Conservation (phyloP, 1,284 basidiomycete species). For the Pseudomicrostroma phylloplanum region DNA sequence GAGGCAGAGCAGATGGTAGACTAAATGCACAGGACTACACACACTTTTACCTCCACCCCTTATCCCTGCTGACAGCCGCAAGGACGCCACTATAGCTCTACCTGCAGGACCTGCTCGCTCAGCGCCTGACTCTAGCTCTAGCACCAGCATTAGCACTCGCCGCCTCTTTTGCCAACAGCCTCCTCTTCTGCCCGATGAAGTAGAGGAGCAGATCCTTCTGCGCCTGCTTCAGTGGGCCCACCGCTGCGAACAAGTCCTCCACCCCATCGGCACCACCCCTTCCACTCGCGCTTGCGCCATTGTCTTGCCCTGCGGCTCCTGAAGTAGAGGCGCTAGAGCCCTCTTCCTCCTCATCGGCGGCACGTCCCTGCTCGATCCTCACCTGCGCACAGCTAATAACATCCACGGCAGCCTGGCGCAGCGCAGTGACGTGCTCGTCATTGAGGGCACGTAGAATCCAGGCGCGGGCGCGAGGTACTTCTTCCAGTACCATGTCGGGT, state of each 20-base stretch:
- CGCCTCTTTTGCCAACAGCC: too few species aligned
- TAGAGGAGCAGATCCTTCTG: constrained; percentile 32
- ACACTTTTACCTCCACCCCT: too few species aligned
- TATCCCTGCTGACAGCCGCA: too few species aligned
- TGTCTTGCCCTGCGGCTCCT: neutral
- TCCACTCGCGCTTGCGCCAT: neutral
- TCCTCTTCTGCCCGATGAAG: constrained; percentile 9
- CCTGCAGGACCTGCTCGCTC: too few species aligned
- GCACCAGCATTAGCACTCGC: too few species aligned
- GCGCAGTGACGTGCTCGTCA: constrained; percentile 7
- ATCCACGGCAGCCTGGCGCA: constrained; percentile 17
- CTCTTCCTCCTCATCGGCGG: neutral
- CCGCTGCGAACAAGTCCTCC: constrained; percentile 16
- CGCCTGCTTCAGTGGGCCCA: constrained; percentile 17
- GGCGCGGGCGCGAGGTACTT: constrained; percentile 17
- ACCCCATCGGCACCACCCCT: constrained; percentile 10
- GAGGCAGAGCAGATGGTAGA: too few species aligned
- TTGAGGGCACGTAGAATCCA: constrained; percentile 12
- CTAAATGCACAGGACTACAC: too few species aligned
- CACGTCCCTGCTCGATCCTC: neutral
- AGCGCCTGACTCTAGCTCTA: too few species aligned
- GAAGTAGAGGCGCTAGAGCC: neutral
- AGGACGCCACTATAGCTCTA: too few species aligned
- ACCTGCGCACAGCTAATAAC: constrained; percentile 16
- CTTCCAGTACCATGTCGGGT: constrained; percentile 31